Evolutionary conservation across 2,329 filamentous ascomycete genomes (phyloP), one percentile per base, ranked within the genome.

Genomic region (Aureobasidium sp.): DNA sequence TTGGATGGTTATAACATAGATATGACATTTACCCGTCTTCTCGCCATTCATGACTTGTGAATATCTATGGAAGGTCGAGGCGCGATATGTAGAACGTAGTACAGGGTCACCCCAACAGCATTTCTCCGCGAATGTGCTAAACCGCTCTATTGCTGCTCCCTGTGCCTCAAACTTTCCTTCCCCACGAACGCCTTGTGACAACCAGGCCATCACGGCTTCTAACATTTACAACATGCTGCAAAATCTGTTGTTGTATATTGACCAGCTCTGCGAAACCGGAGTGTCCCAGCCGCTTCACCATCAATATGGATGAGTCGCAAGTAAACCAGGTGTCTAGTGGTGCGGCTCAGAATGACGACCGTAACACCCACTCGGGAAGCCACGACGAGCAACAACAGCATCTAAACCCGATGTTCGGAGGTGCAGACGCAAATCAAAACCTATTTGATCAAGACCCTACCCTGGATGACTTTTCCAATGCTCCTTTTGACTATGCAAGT

Each of bases 141-240:
- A 58, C 54, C 54, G 3, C 54, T 37, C 54, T 58, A 58, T 13
- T 58, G n/a, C 54, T 48, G 42, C 54, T 58, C 54, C 54, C n/a
- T 58, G 15, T 34, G 32, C 54, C 32, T 39, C 53, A 36, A n/a
- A 29, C 54, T 39, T 58, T 6, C 34, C 25, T 34, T 27, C 54
- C 21, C 30, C 21, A 29, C 32, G 6, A 15, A 32, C 54, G 54
- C 54, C 54, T 48, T 58, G 25, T 48, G 41, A 25, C 30, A 29
- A 27, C 16, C 45, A 41, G 11, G 32, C 52, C 36, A 55, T 55
- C 49, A 39, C 36, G 16, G 41, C 13, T 32, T 21, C n/a, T 1
- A 45, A 25, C 9, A 16, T 36, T 42, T 41, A 11, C 50, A 30
- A 21, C 5, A 55, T 57, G 53, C n/a, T 57, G 39, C 53, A 45